These are phyloP conservation scores for Ballota nigra DNA, from an alignment of 257 asterid genomes.

Conservation along the genomic window DNA sequence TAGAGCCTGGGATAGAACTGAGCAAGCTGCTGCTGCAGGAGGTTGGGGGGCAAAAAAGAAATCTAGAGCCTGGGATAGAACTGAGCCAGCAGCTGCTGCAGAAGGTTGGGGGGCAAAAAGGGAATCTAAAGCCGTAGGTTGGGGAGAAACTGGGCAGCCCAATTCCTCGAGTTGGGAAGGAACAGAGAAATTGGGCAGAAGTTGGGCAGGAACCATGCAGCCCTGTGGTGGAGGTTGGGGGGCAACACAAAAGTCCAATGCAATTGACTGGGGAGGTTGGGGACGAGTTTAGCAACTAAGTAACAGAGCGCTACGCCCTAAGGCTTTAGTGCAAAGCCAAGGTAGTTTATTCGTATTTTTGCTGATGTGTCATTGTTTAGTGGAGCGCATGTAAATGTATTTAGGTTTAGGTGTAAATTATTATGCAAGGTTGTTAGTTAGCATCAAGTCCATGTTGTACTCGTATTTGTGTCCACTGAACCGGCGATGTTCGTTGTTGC, in stretches of 20 bases:
- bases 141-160: neutral
- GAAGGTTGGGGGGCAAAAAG: slow-evolving; percentile 7
- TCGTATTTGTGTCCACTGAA: neutral
- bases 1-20: neutral
- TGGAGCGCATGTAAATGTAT: neutral
- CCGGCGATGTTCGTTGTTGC: neutral
- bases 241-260: neutral
- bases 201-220: slow-evolving; percentile 21
- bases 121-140: slow-evolving; percentile 5
- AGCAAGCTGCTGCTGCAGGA: neutral
- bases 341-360: neutral
- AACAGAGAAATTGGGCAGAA: neutral
- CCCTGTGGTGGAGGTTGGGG: slow-evolving; percentile 11
- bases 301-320: neutral
- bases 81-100: neutral
- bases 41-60: slow-evolving; percentile 12
- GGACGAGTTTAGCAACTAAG: neutral
- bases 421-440: neutral
- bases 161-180: slow-evolving; percentile 19
- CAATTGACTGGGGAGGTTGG: neutral
- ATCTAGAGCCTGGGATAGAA: neutral
- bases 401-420: neutral
- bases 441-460: neutral
- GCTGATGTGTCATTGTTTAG: neutral
- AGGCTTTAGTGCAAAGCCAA: neutral